phyloP scores from a whole-genome alignment of 83 land plant genomes.

The Picea engelmannii region DNA sequence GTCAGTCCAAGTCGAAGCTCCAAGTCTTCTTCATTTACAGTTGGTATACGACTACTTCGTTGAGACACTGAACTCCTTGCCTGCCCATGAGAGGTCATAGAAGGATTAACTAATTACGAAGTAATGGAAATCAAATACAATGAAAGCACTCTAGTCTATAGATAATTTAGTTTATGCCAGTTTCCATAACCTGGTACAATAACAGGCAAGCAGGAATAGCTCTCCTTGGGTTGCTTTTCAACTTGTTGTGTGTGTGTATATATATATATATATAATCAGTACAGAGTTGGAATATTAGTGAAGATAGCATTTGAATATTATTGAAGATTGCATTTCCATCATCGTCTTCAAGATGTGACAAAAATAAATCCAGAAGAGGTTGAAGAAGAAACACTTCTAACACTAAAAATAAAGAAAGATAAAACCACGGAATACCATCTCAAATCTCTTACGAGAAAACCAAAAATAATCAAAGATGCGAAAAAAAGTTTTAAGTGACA shows the following conservation, averaged over 20 bases:
- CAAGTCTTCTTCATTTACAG: slow-evolving; percentile 10
- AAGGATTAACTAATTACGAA: background rate
- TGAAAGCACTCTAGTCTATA: background rate
- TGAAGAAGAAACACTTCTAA: background rate
- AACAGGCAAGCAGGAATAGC: background rate
- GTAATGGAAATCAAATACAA: background rate
- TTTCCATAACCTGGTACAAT: background rate
- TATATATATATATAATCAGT: background rate
- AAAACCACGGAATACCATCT: background rate
- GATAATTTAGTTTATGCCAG: background rate
- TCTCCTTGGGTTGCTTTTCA: background rate
- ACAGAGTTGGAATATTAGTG: background rate
- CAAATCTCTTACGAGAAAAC: background rate
- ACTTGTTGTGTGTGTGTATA: too few species aligned
- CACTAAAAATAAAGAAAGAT: background rate
- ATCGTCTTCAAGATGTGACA: background rate
- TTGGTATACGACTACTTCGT: slow-evolving; percentile 3
- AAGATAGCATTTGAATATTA: background rate
- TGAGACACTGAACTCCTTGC: background rate
- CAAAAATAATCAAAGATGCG: background rate
- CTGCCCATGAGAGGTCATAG: background rate
- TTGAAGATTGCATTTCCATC: background rate
- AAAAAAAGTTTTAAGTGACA: background rate
- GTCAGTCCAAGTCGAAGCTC: slow-evolving; percentile 16
- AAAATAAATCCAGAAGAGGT: background rate